phyloP scores from a whole-genome alignment of 441 rosid species.

The Euphorbia corollata region DNA sequence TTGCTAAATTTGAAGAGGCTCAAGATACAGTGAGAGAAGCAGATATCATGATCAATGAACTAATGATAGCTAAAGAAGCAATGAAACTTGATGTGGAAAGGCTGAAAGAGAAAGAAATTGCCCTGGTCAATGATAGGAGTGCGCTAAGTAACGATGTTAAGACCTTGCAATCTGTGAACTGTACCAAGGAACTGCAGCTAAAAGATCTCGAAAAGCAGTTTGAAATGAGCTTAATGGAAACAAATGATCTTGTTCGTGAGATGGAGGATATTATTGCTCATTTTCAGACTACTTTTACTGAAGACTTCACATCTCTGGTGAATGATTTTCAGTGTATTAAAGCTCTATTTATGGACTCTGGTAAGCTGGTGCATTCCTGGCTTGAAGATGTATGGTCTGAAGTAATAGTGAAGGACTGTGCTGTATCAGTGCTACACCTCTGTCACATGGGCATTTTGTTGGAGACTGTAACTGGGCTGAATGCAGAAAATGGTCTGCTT shows the following conservation, averaged over 20 bases:
- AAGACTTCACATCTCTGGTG: conserved; percentile 38
- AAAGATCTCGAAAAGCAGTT: conserved; percentile 62
- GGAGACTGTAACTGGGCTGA: conserved; percentile 80
- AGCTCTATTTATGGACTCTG: conserved; percentile 49
- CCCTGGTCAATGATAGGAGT: conserved; percentile 51
- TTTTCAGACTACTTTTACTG: conserved; percentile 41
- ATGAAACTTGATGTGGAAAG: conserved; percentile 59
- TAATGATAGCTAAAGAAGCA: conserved; percentile 67
- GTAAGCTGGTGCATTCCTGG: conserved; percentile 52
- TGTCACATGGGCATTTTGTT: conserved; percentile 90
- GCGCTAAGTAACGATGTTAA: conserved; percentile 43
- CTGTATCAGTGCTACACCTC: conserved; percentile 80
- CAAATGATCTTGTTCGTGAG: conserved; percentile 47
- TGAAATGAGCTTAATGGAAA: conserved; percentile 50
- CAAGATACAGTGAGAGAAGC: conserved; percentile 83
- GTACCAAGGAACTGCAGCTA: conserved; percentile 45
- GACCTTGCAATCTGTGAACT: conserved; percentile 47
- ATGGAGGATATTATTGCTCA: conserved; percentile 51
- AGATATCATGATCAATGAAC: conserved; percentile 72
- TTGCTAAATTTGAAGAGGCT: conserved; percentile 88
- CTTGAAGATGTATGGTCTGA: conserved; percentile 98
- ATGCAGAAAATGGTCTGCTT: conserved; percentile 86
- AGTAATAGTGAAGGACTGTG: conserved; percentile 85
- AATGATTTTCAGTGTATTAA: conserved; percentile 44
- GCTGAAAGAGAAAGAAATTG: conserved; percentile 41